These are phyloP conservation scores for Fusarium nelsonii DNA, from an alignment of 2,329 filamentous ascomycete species.

Conservation along the genomic window DNA sequence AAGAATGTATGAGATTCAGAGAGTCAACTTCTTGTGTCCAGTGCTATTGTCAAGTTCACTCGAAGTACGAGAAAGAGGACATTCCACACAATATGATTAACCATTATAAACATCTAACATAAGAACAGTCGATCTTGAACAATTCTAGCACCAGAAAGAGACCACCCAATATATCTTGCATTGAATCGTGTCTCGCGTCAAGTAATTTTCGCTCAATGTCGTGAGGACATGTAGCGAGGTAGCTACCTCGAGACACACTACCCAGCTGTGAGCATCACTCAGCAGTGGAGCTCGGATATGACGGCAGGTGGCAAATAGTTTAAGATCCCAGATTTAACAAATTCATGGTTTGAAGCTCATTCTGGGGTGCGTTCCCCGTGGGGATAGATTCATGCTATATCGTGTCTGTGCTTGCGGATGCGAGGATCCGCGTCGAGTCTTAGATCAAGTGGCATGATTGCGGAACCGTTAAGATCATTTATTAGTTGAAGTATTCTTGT, in stretches of 20 bases:
- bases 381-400: constrained; percentile 30
- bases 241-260: background rate
- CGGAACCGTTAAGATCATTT: background rate
- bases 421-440: constrained; percentile 14
- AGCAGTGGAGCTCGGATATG: constrained; percentile 13
- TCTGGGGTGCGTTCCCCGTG: constrained; percentile 27
- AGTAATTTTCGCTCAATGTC: background rate
- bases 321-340: constrained; percentile 3
- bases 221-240: background rate
- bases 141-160: too few species aligned
- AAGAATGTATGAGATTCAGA: background rate
- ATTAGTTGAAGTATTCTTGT: too few species aligned
- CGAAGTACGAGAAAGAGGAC: background rate
- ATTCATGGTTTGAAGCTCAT: background rate
- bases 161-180: background rate
- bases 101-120: background rate
- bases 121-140: too few species aligned
- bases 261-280: background rate
- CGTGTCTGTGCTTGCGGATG: constrained; percentile 22
- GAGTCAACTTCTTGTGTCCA: background rate
- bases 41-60: background rate
- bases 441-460: constrained; percentile 28
- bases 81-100: background rate
- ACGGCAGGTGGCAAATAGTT: background rate
- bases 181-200: background rate